Evolutionary conservation across 2,329 filamentous ascomycete species (phyloP).

Genomic region (Monosporascus sp.): DNA sequence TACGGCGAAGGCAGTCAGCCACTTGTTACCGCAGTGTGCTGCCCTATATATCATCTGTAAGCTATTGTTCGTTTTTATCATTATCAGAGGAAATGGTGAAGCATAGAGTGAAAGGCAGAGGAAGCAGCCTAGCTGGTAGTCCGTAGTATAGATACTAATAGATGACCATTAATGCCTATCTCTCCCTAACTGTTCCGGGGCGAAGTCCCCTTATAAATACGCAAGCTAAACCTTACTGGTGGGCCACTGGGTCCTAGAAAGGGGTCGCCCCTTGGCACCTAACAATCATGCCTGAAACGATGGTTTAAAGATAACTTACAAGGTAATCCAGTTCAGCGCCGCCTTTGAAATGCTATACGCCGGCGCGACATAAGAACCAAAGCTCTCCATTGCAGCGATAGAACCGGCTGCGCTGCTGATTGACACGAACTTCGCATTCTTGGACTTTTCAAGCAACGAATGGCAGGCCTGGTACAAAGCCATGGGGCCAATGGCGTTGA

Average conservation of each 20-base stretch:
- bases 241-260: too few relatives aligned
- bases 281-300: background rate
- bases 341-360: constrained; percentile 27
- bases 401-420: constrained; percentile 24
- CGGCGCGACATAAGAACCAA: constrained; percentile 10
- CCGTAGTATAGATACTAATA: too few relatives aligned
- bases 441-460: constrained; percentile 24
- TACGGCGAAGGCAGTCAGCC: constrained; percentile 2
- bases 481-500: constrained; percentile 24
- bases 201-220: too few relatives aligned
- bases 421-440: constrained; percentile 23
- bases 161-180: too few relatives aligned
- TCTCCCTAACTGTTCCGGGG: too few relatives aligned
- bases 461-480: constrained; percentile 26
- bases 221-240: too few relatives aligned
- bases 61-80: background rate
- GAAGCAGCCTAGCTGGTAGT: too few relatives aligned
- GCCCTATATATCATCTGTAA: background rate
- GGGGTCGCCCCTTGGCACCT: too few relatives aligned
- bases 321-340: constrained; percentile 25
- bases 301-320: constrained; percentile 4
- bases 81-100: too few relatives aligned
- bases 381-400: constrained; percentile 12
- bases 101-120: too few relatives aligned
- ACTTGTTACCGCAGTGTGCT: constrained; percentile 3